These are phyloP conservation scores for Termitomyces sp. DNA, from an alignment of 1,284 basidiomycete species.

Conservation along the genomic window DNA sequence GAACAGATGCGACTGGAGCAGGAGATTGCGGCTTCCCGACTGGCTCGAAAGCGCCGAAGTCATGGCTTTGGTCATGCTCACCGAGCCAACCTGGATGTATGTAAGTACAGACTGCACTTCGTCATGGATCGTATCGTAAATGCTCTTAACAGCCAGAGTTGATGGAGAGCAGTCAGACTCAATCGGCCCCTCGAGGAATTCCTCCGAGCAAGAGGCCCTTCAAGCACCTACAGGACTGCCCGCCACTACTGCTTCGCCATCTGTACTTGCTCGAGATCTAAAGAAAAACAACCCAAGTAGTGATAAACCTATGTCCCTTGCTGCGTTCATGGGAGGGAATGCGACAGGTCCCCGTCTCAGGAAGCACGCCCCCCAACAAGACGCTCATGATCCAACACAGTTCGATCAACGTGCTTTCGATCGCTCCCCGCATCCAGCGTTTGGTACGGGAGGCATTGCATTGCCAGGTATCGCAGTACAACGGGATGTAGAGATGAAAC, in stretches of 20 bases:
- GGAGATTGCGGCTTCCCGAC: conserved; percentile 67
- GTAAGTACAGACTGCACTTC: conserved; percentile 29
- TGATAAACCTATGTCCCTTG: conserved; percentile 51
- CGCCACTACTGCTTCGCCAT: not conserved
- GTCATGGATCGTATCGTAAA: conserved; percentile 14
- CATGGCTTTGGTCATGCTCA: conserved; percentile 42
- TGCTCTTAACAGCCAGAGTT: conserved; percentile 12
- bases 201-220: conserved; percentile 37
- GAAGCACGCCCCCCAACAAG: conserved; percentile 63
- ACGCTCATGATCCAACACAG: conserved; percentile 58
- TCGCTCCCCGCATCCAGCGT: conserved; percentile 61
- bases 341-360: conserved; percentile 68
- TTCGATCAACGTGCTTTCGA: conserved; percentile 55
- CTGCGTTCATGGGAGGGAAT: conserved; percentile 72
- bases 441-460: conserved; percentile 66
- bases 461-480: conserved; percentile 57
- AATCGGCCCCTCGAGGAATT: conserved; percentile 19
- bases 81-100: conserved; percentile 36
- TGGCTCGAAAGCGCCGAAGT: conserved; percentile 61
- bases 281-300: not conserved
- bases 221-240: conserved; percentile 30
- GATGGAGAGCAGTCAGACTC: conserved; percentile 8
- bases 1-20: conserved; percentile 70
- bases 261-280: not conserved
- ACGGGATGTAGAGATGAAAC: conserved; percentile 8